Conservation (phyloP, 2,329 filamentous ascomycete genomes). For the Sporothrix schenckii region DNA sequence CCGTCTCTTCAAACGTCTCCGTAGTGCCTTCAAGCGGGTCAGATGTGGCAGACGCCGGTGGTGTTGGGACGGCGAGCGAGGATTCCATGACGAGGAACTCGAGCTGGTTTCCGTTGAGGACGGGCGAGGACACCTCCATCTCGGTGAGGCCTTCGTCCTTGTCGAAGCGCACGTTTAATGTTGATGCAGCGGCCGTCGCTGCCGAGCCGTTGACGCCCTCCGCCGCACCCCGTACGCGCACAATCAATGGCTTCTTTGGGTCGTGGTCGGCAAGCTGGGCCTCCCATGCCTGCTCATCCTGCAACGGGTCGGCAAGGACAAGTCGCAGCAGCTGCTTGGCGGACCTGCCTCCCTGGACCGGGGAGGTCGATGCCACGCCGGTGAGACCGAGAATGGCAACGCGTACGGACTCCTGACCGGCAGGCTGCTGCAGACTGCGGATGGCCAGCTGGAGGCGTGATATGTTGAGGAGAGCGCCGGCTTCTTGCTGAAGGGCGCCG, state of each 20-base stretch:
- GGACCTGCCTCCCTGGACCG: constrained; percentile 49
- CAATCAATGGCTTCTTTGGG: constrained; percentile 60
- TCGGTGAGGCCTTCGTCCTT: constrained; percentile 55
- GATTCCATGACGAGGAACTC: constrained; percentile 63
- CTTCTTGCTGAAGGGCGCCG: constrained; percentile 61
- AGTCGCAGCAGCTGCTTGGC: constrained; percentile 69
- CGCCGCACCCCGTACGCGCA: constrained; percentile 54
- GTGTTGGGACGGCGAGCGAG: constrained; percentile 49
- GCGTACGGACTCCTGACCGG: constrained; percentile 61
- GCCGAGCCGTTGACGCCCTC: constrained; percentile 37
- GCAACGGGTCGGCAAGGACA: constrained; percentile 70
- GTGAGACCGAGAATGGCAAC: constrained; percentile 60
- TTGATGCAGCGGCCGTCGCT: constrained; percentile 39
- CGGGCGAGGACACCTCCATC: constrained; percentile 64
- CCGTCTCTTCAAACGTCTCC: constrained; percentile 60
- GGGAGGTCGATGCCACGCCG: constrained; percentile 39
- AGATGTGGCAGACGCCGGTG: constrained; percentile 41
- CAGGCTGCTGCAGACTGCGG: constrained; percentile 60
- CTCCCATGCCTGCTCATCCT: constrained; percentile 67
- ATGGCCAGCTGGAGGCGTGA: constrained; percentile 72
- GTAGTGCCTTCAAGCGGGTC: constrained; percentile 43
- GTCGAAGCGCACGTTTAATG: not conserved
- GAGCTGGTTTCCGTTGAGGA: constrained; percentile 62
- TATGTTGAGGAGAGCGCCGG: constrained; percentile 66
- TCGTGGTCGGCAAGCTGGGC: constrained; percentile 58